Evolutionary conservation across 495 filamentous ascomycete genomes (phyloP).

Genomic region (Neurospora sublineolata): DNA sequence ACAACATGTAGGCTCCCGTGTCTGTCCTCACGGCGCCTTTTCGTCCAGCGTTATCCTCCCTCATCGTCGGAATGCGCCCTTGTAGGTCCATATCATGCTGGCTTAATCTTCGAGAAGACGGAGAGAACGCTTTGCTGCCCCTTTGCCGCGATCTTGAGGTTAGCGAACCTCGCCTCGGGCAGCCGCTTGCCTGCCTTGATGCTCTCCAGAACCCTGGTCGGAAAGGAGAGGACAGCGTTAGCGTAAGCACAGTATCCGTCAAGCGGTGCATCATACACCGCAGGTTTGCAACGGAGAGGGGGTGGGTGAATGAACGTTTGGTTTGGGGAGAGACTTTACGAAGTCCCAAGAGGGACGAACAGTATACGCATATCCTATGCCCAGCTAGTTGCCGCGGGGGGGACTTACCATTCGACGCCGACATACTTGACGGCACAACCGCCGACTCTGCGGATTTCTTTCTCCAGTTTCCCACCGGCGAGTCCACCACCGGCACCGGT

Average conservation of each 20-base stretch:
- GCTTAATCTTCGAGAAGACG: constrained; percentile 16
- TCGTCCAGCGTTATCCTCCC: not conserved
- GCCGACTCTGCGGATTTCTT: constrained; percentile 55
- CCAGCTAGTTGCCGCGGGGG: not conserved
- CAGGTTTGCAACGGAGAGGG: not conserved
- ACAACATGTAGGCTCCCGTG: not conserved
- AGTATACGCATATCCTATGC: not conserved
- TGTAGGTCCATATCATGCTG: constrained; percentile 5
- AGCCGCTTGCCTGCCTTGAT: constrained; percentile 63
- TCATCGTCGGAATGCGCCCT: not conserved
- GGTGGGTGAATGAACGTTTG: not conserved
- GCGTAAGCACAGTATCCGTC: constrained; percentile 11
- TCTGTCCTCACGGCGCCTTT: not conserved
- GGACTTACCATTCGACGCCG: constrained; percentile 63
- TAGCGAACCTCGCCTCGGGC: constrained; percentile 59
- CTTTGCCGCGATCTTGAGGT: constrained; percentile 45
- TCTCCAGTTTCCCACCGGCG: constrained; percentile 69
- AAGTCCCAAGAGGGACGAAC: not conserved
- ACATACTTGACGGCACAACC: constrained; percentile 69
- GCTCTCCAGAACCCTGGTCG: constrained; percentile 59
- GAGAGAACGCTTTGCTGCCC: constrained; percentile 50
- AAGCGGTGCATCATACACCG: not conserved
- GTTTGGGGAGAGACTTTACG: not conserved
- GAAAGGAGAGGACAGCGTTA: not conserved
- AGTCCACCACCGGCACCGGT: constrained; percentile 65